A percentile compares a stretch with the other conserved stretches of the same genome.
Conservation (phyloP, 805 yeast species). For the Monosporozyma solicola region DNA sequence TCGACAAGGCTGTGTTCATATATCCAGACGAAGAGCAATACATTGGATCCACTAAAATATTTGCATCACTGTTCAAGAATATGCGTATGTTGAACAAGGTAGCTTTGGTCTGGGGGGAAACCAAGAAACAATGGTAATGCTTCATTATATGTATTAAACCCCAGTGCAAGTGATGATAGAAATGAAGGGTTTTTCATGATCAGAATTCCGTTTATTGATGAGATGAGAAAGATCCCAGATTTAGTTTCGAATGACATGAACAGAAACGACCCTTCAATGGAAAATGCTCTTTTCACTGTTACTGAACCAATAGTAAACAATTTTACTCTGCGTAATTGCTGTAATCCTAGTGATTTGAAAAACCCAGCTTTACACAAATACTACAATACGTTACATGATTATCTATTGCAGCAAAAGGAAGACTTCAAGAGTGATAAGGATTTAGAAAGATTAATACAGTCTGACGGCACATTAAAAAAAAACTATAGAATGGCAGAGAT, state of each 20-base stretch:
- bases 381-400: slow-evolving; percentile 53
- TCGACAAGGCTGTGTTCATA: slow-evolving; percentile 50
- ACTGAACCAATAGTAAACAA: slow-evolving; percentile 30
- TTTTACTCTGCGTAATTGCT: slow-evolving; percentile 39
- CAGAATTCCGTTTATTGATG: slow-evolving; percentile 65
- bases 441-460: slow-evolving; percentile 8
- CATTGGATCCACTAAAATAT: slow-evolving; percentile 56
- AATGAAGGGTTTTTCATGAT: slow-evolving; percentile 68
- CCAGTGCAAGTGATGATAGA: slow-evolving; percentile 33
- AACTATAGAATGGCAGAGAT: slow-evolving; percentile 23
- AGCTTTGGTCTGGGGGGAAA: slow-evolving; percentile 73
- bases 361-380: slow-evolving; percentile 67
- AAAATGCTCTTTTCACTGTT: slow-evolving; percentile 18
- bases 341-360: slow-evolving; percentile 46
- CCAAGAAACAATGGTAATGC: slow-evolving; percentile 47
- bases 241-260: slow-evolving; percentile 6
- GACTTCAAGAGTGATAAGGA: slow-evolving; percentile 10
- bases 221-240: slow-evolving; percentile 56
- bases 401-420: slow-evolving; percentile 45
- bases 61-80: slow-evolving; percentile 57
- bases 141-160: slow-evolving; percentile 46
- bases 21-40: slow-evolving; percentile 56
- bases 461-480: slow-evolving; percentile 31
- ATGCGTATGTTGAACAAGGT: slow-evolving; percentile 43
- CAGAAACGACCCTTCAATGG: slow-evolving; percentile 4